Evolutionary conservation across 371 early-diverging fungal genomes (phyloP).

Genomic region (Sporodiniella umbellata): DNA sequence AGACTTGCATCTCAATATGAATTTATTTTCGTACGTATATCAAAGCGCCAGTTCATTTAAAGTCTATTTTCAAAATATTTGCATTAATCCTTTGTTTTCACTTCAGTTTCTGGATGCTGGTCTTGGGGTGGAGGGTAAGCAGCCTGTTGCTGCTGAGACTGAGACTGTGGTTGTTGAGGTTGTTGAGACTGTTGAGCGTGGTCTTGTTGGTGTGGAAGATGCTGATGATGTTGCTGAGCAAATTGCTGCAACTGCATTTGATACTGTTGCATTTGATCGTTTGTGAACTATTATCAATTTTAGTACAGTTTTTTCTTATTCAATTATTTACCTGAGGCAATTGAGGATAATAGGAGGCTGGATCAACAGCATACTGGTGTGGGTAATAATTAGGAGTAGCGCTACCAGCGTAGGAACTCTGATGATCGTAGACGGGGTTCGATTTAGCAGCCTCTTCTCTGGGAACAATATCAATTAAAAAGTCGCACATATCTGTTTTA

Average conservation of each 20-base stretch:
- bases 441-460: slow-evolving; percentile 69
- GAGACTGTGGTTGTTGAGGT: background rate
- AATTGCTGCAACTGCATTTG: slow-evolving; percentile 10
- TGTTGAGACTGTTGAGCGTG: background rate
- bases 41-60: no score
- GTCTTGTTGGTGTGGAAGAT: slow-evolving; percentile 3
- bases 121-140: background rate
- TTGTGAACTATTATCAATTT: background rate
- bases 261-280: slow-evolving; percentile 4
- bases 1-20: no score
- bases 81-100: background rate
- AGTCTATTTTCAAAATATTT: background rate
- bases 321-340: slow-evolving; percentile 9
- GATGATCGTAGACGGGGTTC: slow-evolving; percentile 24
- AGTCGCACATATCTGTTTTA: slow-evolving; percentile 97
- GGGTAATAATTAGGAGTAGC: slow-evolving; percentile 17
- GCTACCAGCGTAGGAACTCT: slow-evolving; percentile 18
- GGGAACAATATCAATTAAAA: slow-evolving; percentile 98
- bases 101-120: background rate
- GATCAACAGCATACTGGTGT: slow-evolving; percentile 20
- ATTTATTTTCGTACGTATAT: background rate
- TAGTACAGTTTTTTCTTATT: no score
- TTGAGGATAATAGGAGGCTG: slow-evolving; percentile 12
- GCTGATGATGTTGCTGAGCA: slow-evolving; percentile 3
- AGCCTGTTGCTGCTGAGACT: background rate